These are phyloP conservation scores for Aspergillus sp. DNA, from an alignment of 2,329 filamentous ascomycete species.

Conservation along the genomic window DNA sequence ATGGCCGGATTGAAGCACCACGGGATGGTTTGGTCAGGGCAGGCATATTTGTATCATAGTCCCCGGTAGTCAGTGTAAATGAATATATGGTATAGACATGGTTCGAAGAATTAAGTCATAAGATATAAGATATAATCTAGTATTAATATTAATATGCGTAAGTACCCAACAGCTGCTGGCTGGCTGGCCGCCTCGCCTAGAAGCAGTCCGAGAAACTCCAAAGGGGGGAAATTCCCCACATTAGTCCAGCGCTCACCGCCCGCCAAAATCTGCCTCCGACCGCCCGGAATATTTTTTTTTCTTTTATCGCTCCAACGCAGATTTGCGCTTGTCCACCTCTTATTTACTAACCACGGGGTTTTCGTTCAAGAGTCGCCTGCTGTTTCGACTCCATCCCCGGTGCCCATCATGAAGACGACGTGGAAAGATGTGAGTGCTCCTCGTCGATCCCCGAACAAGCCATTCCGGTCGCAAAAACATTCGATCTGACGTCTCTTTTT, in stretches of 20 bases:
- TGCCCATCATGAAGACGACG: slow-evolving; percentile 58
- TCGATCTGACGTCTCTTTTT: slow-evolving; percentile 38
- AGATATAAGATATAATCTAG: no score
- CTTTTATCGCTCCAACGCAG: slow-evolving; percentile 10
- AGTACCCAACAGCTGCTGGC: no score
- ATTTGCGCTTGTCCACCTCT: slow-evolving; percentile 6
- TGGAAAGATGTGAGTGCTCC: slow-evolving; percentile 55
- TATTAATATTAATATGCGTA: no score
- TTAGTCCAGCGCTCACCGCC: slow-evolving; percentile 16
- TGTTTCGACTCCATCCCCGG: slow-evolving; percentile 25
- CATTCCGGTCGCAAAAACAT: neutral
- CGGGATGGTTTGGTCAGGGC: slow-evolving; percentile 21
- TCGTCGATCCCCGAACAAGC: neutral
- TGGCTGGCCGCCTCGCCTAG: neutral
- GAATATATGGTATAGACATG: slow-evolving; percentile 17
- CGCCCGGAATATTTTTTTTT: slow-evolving; percentile 22
- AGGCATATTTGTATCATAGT: slow-evolving; percentile 28
- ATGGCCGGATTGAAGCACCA: slow-evolving; percentile 17
- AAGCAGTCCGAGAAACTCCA: neutral
- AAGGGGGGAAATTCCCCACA: neutral
- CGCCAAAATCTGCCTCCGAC: slow-evolving; percentile 22
- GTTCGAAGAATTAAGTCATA: neutral
- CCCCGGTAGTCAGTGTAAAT: slow-evolving; percentile 27
- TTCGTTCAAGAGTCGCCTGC: slow-evolving; percentile 4
- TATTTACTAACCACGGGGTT: slow-evolving; percentile 5